Evolutionary conservation across 768 basidiomycete species (phyloP).

Genomic region (Pleurotus tuoliensis): DNA sequence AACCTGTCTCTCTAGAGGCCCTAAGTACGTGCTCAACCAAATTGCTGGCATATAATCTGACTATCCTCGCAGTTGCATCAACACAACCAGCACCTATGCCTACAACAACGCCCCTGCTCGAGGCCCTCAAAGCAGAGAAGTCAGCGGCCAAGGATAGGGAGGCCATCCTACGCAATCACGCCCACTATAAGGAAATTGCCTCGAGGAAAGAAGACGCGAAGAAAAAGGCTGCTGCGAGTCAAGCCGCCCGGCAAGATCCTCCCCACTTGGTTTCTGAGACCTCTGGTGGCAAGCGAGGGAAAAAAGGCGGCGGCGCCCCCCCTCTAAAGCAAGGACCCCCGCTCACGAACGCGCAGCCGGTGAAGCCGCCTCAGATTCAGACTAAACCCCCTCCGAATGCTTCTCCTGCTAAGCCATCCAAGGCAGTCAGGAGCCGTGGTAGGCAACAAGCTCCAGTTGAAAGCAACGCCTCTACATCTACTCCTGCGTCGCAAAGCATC

Average conservation of each 20-base stretch:
- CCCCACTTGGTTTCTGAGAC: slow-evolving; percentile 15
- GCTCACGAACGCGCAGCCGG: slow-evolving; percentile 14
- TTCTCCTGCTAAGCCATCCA: slow-evolving; percentile 15
- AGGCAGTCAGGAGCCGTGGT: slow-evolving; percentile 16
- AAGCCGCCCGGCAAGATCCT: neutral
- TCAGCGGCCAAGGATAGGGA: slow-evolving; percentile 69
- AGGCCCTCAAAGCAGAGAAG: slow-evolving; percentile 87
- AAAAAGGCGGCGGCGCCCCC: slow-evolving; percentile 11
- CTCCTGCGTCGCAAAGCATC: neutral
- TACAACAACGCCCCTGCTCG: slow-evolving; percentile 88
- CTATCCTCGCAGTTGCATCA: slow-evolving; percentile 50
- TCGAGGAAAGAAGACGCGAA: slow-evolving; percentile 33
- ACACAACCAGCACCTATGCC: slow-evolving; percentile 56
- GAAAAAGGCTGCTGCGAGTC: slow-evolving; percentile 23
- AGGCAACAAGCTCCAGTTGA: slow-evolving; percentile 8
- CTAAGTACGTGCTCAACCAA: slow-evolving; percentile 40
- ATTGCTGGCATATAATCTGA: neutral
- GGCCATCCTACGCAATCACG: slow-evolving; percentile 65
- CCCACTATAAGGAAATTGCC: slow-evolving; percentile 58
- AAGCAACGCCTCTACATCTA: neutral
- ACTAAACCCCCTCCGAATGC: slow-evolving; percentile 13
- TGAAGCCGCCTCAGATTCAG: slow-evolving; percentile 20
- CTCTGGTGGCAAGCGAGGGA: slow-evolving; percentile 3
- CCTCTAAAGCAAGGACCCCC: slow-evolving; percentile 16
- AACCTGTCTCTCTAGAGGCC: slow-evolving; percentile 61